Percentiles rank a stretch among this genome's conserved stretches.
Evolutionary conservation across 352 stramenopile species (phyloP).

Genomic region (Thalassiosira hispida): DNA sequence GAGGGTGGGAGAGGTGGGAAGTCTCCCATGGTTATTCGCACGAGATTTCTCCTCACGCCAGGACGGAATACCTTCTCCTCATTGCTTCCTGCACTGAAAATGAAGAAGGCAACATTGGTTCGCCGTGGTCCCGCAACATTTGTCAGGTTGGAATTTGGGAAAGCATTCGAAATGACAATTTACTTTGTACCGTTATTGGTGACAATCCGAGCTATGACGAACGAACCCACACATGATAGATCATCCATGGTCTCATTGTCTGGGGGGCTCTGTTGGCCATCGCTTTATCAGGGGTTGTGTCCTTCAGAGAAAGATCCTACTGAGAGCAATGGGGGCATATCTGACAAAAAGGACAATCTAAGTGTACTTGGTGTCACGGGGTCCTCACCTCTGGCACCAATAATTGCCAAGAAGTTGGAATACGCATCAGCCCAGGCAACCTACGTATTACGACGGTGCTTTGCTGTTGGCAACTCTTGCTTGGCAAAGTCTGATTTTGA

Average conservation of each 20-base stretch:
- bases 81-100: conserved; percentile 66
- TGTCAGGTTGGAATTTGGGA: conserved; percentile 72
- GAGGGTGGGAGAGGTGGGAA: conserved; percentile 4
- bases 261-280: conserved; percentile 34
- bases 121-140: conserved; percentile 35
- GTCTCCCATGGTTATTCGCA: conserved; percentile 39
- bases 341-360: conserved; percentile 14
- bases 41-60: conserved; percentile 62
- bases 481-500: conserved; percentile 69
- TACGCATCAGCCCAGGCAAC: conserved; percentile 76
- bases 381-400: conserved; percentile 42
- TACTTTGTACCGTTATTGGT: conserved; percentile 76
- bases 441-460: conserved; percentile 64
- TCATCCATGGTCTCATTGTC: background rate
- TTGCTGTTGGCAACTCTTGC: conserved; percentile 51
- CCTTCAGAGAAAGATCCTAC: conserved; percentile 4
- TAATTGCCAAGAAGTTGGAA: conserved; percentile 70
- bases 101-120: conserved; percentile 65
- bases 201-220: conserved; percentile 54
- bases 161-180: conserved; percentile 80
- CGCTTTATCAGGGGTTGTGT: conserved; percentile 55
- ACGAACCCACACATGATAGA: conserved; percentile 4
- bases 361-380: conserved; percentile 59
- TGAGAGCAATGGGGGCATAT: background rate
- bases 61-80: conserved; percentile 57